Evolutionary conservation across 495 filamentous ascomycete genomes (phyloP).

Genomic region (Daldinia loculata): DNA sequence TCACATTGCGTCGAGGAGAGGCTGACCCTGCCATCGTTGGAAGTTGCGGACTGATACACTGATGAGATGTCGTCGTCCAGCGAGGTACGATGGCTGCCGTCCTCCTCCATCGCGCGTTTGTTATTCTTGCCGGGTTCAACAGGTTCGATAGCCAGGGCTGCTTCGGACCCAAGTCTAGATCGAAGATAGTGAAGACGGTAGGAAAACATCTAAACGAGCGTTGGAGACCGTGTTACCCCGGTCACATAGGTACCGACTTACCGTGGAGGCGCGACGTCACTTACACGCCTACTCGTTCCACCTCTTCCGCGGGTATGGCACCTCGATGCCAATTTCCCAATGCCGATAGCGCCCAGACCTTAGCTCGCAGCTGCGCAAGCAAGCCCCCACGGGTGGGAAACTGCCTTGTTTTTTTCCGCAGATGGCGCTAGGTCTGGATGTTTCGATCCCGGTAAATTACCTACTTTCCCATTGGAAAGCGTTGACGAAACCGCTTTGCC

Average conservation of each 20-base stretch:
- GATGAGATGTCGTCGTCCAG: constrained; percentile 26
- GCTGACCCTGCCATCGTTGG: constrained; percentile 31
- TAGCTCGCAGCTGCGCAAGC: constrained; percentile 13
- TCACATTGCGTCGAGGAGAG: constrained; percentile 23
- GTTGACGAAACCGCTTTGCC: constrained; percentile 17
- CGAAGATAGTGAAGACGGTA: constrained; percentile 12
- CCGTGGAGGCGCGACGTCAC: constrained; percentile 33
- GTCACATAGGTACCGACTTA: constrained; percentile 12
- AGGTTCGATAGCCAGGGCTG: constrained; percentile 18
- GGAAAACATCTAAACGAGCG: constrained; percentile 19
- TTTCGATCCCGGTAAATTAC: constrained; percentile 20
- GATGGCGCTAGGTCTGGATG: constrained; percentile 14
- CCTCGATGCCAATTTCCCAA: constrained; percentile 8
- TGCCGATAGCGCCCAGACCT: constrained; percentile 20
- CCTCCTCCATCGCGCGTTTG: constrained; percentile 34
- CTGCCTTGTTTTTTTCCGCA: constrained; percentile 23
- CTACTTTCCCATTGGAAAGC: background rate
- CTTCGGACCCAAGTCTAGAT: constrained; percentile 10
- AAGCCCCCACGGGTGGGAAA: constrained; percentile 7
- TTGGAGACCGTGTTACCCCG: constrained; percentile 19
- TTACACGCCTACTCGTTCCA: constrained; percentile 18
- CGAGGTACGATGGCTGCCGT: constrained; percentile 32
- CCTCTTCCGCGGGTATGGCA: constrained; percentile 14
- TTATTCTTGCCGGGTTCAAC: constrained; percentile 10
- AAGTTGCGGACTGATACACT: constrained; percentile 18